Evolutionary conservation across 768 basidiomycete species (phyloP), one percentile per base, ranked within the genome.

Genomic region (Coprinellus aureogranulatus): DNA sequence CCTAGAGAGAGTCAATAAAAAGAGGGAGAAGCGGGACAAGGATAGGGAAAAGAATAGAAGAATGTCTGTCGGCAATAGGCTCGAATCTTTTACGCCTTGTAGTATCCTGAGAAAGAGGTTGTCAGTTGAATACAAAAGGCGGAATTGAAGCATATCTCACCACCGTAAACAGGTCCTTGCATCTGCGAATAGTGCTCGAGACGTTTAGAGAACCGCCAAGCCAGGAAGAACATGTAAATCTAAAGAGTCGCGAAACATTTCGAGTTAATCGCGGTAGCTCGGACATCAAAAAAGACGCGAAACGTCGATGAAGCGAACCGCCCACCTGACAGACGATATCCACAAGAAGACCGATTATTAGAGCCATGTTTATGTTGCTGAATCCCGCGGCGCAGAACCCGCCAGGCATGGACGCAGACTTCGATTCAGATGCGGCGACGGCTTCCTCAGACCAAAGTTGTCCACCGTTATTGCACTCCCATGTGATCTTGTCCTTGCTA

Each of bases 161-260:
- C 86, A 70, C 83, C 85, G 64, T 77, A 63, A 71, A 79, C 82
- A 34, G 84, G 81, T 53, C 84, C 83, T 65, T 86, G 84, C 82
- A 90, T 79, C 63, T 70, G 72, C 31, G 74, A 68, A 72, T 89
- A 89, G 70, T 86, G 81, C 70, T 86, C 83, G 69, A 89, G 71
- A 63, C 85, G 77, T 70, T 84, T 87, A 64, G 81, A 80, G 81
- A 83, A 90, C 55, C 87, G 78, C 88, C 87, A 91, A 65, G 76
- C 77, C 70, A 89, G 72, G 77, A 90, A 88, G 70, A 80, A 83
- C 86, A 89, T 87, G 77, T 90, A 89, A 51, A 87, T 65, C 88
- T 89, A 62, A 62, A n/a, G n/a, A n/a, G 58, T 68, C 59, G 14
- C 61, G 23, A 64, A 54, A 30, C 25, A 23, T 25, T 53, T 47